A percentile compares a stretch with the other conserved stretches of the same genome.
phyloP scores from a whole-genome alignment of 495 filamentous ascomycete genomes.

The Podospora tetraspora region DNA sequence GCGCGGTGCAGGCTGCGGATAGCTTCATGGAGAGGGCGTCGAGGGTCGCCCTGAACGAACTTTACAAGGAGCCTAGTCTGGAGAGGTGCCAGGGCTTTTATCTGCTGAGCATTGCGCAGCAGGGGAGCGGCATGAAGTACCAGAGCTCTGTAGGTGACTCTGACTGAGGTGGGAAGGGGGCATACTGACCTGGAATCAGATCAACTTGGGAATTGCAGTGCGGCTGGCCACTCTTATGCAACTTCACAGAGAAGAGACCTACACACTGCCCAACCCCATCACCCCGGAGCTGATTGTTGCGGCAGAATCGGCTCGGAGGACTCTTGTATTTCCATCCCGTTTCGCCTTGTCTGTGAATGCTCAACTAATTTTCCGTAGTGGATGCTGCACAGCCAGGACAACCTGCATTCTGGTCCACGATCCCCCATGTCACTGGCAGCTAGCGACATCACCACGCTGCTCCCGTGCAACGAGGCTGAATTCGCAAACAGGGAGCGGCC shows the following conservation, averaged over 20 bases:
- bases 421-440: conserved; percentile 43
- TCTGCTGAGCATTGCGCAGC: conserved; percentile 47
- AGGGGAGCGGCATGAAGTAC: conserved; percentile 44
- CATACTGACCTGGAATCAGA: conserved; percentile 32
- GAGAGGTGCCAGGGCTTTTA: conserved; percentile 50
- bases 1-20: conserved; percentile 40
- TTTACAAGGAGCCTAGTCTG: conserved; percentile 45
- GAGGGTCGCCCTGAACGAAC: conserved; percentile 39
- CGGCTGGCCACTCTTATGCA: conserved; percentile 47
- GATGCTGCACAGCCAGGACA: conserved; percentile 51
- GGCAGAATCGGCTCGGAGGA: conserved; percentile 44
- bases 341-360: background rate
- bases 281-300: conserved; percentile 37
- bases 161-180: background rate
- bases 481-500: conserved; percentile 41
- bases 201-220: conserved; percentile 49
- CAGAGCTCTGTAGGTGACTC: conserved; percentile 39
- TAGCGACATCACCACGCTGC: conserved; percentile 45
- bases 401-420: conserved; percentile 44
- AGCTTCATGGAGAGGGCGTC: conserved; percentile 46
- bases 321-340: conserved; percentile 31
- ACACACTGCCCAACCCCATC: conserved; percentile 33
- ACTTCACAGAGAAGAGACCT: conserved; percentile 49
- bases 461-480: conserved; percentile 44
- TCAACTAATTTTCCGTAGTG: conserved; percentile 28